Percentiles rank a stretch among this genome's conserved stretches.
Conservation (phyloP, 2,329 filamentous ascomycete species). For the Blastomyces silverae region DNA sequence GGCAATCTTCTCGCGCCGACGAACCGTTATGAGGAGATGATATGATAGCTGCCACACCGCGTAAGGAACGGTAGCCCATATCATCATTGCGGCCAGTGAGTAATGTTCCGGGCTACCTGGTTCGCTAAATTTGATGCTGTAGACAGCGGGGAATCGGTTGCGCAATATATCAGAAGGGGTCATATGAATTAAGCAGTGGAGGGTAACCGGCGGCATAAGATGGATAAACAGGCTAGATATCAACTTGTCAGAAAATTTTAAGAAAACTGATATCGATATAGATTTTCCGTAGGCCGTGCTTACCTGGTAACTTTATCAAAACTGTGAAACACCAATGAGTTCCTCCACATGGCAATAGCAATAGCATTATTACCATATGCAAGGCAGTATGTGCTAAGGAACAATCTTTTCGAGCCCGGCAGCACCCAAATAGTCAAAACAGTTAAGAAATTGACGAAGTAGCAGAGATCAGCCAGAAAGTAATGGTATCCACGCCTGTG, state of each 20-base stretch:
- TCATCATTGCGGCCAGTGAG: slow-evolving; percentile 72
- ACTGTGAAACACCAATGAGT: slow-evolving; percentile 96
- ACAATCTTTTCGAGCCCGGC: slow-evolving; percentile 79
- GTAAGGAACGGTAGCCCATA: slow-evolving; percentile 92
- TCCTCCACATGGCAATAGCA: slow-evolving; percentile 98
- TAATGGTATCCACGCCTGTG: slow-evolving; percentile 90
- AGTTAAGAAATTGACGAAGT: slow-evolving; percentile 89
- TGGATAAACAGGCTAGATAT: slow-evolving; percentile 78
- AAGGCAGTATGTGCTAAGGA: slow-evolving; percentile 86
- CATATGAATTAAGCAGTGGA: slow-evolving; percentile 88
- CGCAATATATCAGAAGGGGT: slow-evolving; percentile 59
- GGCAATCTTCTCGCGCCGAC: slow-evolving; percentile 90
- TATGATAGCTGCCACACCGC: slow-evolving; percentile 87
- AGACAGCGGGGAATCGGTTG: slow-evolving; percentile 74
- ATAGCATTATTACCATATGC: slow-evolving; percentile 95
- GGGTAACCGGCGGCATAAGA: slow-evolving; percentile 92
- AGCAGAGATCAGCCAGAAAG: slow-evolving; percentile 94
- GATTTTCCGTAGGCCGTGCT: slow-evolving; percentile 28
- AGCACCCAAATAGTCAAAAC: slow-evolving; percentile 84
- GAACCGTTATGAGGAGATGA: slow-evolving; percentile 91
- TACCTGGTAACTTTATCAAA: slow-evolving; percentile 92
- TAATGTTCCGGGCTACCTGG: slow-evolving; percentile 75
- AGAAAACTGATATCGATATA: slow-evolving; percentile 20
- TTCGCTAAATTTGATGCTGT: slow-evolving; percentile 63
- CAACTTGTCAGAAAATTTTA: neutral